Conservation (phyloP, 306 rosid genomes). For the Rosa persica region DNA sequence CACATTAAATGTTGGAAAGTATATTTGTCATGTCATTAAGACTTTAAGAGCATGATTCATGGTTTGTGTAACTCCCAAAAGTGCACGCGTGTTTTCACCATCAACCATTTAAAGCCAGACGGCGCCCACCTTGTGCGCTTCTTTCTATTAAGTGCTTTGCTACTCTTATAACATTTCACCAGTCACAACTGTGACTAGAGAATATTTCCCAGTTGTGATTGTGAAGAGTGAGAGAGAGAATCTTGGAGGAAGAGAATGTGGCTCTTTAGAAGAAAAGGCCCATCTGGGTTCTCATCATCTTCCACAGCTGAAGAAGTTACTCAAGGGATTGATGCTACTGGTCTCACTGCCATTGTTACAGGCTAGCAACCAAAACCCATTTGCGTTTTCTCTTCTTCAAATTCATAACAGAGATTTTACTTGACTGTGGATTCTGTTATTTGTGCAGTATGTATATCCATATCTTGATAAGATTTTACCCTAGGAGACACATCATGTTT, state of each 20-base stretch:
- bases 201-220: background rate
- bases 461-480: background rate
- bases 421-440: background rate
- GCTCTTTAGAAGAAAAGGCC: constrained; percentile 58
- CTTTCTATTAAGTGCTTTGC: too few species aligned
- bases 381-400: background rate
- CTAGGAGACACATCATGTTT: background rate
- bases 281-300: constrained; percentile 70
- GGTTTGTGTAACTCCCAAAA: background rate
- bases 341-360: constrained; percentile 83
- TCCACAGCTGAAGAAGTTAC: constrained; percentile 84
- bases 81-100: background rate
- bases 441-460: background rate
- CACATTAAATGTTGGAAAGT: too few species aligned
- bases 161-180: too few species aligned
- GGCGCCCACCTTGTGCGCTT: too few species aligned
- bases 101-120: background rate
- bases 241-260: constrained; percentile 43
- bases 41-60: background rate
- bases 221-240: background rate
- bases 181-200: background rate
- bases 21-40: background rate
- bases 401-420: background rate
- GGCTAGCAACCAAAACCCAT: constrained; percentile 31
- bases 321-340: constrained; percentile 62